Evolutionary conservation across 2,329 filamentous ascomycete genomes (phyloP).

Genomic region (Fusarium robinianum): DNA sequence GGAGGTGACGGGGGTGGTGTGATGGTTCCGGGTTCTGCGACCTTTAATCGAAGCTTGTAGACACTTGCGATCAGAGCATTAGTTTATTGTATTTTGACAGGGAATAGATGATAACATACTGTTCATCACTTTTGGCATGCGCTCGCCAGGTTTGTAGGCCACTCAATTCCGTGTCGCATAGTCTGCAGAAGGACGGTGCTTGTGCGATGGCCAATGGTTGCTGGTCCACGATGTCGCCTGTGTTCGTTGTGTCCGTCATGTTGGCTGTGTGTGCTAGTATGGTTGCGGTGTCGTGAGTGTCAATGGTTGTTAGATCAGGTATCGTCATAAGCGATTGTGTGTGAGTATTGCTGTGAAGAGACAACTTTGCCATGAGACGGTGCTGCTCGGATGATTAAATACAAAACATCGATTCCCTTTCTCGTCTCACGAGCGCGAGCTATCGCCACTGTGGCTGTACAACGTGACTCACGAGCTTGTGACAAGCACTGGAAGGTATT

Average conservation of each 20-base stretch:
- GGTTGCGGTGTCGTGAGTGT: too few relatives aligned
- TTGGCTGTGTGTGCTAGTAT: neutral
- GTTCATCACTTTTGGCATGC: slow-evolving; percentile 32
- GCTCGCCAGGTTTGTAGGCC: slow-evolving; percentile 24
- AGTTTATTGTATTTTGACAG: neutral
- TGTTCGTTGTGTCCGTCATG: neutral
- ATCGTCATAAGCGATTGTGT: too few relatives aligned
- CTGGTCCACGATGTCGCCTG: neutral
- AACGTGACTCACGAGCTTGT: too few relatives aligned
- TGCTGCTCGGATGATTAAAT: too few relatives aligned
- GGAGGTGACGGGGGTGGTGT: slow-evolving; percentile 11
- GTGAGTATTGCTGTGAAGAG: too few relatives aligned
- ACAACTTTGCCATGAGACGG: too few relatives aligned
- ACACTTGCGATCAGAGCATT: slow-evolving; percentile 20
- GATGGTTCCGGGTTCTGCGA: slow-evolving; percentile 26
- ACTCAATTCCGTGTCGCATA: slow-evolving; percentile 26
- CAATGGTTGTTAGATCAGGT: too few relatives aligned
- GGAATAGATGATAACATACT: slow-evolving; percentile 18
- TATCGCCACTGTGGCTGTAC: too few relatives aligned
- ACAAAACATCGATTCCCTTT: too few relatives aligned
- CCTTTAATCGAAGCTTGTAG: slow-evolving; percentile 30
- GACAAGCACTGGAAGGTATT: too few relatives aligned
- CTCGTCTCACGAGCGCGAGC: too few relatives aligned
- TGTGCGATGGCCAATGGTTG: neutral
- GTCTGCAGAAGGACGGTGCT: slow-evolving; percentile 26